Percentiles rank a stretch among this genome's conserved stretches.
phyloP scores from a whole-genome alignment of 768 basidiomycete genomes.

The Pleurotus tuoliensis region DNA sequence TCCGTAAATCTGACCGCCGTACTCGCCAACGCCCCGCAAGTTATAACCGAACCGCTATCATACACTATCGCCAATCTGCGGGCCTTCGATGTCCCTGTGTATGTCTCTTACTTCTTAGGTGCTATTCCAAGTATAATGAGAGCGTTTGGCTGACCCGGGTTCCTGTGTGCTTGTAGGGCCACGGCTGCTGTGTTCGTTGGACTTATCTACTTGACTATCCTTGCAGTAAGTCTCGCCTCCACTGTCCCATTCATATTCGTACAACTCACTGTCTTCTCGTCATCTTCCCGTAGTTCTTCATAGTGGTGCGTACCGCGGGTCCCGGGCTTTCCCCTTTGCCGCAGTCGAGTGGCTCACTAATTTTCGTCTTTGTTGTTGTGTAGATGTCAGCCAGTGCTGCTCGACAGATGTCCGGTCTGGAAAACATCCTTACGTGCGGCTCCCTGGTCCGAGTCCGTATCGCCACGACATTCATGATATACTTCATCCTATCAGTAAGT shows the following conservation, averaged over 20 bases:
- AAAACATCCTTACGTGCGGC: conserved; percentile 23
- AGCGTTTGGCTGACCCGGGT: background rate
- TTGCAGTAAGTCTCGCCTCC: conserved; percentile 20
- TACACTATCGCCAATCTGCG: conserved; percentile 46
- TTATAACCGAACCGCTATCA: conserved; percentile 43
- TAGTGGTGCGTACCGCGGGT: background rate
- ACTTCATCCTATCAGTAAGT: conserved; percentile 35
- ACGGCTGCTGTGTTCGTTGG: conserved; percentile 51
- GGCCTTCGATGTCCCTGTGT: conserved; percentile 61
- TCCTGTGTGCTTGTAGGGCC: conserved; percentile 29
- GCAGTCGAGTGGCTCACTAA: too few species aligned
- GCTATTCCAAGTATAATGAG: too few species aligned
- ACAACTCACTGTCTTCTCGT: too few species aligned
- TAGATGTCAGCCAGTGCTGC: conserved; percentile 17
- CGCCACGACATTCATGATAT: conserved; percentile 23
- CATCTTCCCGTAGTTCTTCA: conserved; percentile 13
- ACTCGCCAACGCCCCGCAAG: conserved; percentile 38
- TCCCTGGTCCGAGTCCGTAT: conserved; percentile 30
- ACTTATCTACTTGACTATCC: conserved; percentile 46
- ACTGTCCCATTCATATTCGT: too few species aligned
- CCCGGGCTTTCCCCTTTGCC: too few species aligned
- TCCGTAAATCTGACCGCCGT: too few species aligned
- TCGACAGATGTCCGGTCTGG: conserved; percentile 34
- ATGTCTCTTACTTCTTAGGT: conserved; percentile 15
- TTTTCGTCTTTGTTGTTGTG: background rate